These are phyloP conservation scores for Globisporangium heterothallicum DNA, from an alignment of 352 stramenopile genomes.

Conservation along the genomic window DNA sequence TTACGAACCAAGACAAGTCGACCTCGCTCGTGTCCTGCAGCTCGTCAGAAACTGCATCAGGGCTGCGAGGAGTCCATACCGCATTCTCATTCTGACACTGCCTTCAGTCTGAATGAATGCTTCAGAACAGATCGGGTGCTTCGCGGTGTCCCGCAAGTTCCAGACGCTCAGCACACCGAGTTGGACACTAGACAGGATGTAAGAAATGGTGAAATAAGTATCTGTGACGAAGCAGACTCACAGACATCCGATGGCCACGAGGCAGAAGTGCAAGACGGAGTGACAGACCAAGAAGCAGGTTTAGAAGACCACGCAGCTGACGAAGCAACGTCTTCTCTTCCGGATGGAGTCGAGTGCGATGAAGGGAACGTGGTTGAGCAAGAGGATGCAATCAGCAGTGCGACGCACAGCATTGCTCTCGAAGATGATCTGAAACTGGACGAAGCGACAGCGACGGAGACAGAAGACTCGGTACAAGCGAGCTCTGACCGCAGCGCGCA, in stretches of 20 bases:
- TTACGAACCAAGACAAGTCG: neutral
- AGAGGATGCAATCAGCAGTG: no score
- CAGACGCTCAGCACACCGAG: no score
- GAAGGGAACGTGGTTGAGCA: neutral
- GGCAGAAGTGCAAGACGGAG: neutral
- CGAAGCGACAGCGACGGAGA: neutral
- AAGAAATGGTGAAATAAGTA: no score
- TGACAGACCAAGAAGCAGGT: neutral
- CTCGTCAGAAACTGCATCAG: neutral
- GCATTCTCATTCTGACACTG: neutral
- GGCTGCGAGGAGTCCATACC: neutral
- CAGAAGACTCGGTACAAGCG: neutral
- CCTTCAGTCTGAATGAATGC: neutral
- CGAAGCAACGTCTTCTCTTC: conserved; percentile 1
- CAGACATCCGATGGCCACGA: neutral
- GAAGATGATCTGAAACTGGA: neutral
- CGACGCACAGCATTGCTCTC: neutral
- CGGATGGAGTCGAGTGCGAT: neutral
- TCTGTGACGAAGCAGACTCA: neutral
- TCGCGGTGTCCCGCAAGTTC: neutral
- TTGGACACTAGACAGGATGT: no score
- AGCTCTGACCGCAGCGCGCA: neutral
- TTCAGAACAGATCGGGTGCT: neutral
- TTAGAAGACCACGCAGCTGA: conserved; percentile 2
- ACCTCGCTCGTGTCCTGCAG: conserved; percentile 4